Conservation (phyloP, 1,284 basidiomycete species). For the Cryptococcus amylolentus region DNA sequence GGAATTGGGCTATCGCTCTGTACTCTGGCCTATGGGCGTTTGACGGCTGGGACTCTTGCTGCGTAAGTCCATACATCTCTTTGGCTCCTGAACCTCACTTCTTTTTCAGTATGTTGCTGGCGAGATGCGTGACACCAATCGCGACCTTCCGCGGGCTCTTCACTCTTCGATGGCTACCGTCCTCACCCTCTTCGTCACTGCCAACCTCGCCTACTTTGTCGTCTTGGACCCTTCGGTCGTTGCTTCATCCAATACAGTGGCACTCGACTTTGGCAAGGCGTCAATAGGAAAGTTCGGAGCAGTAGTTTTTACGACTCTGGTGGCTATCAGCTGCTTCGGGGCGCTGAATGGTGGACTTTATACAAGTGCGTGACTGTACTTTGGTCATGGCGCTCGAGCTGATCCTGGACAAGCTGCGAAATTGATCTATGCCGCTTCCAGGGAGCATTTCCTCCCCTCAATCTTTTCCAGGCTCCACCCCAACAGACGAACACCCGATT, state of each 20-base stretch:
- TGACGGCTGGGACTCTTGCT: slow-evolving; percentile 69
- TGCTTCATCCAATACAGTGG: slow-evolving; percentile 72
- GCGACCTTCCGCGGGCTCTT: slow-evolving; percentile 83
- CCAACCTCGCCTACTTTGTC: slow-evolving; percentile 88
- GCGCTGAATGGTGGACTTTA: slow-evolving; percentile 83
- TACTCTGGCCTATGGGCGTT: slow-evolving; percentile 96
- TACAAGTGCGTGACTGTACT: slow-evolving; percentile 55
- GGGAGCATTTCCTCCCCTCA: slow-evolving; percentile 80
- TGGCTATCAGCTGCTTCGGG: slow-evolving; percentile 91
- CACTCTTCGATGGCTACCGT: slow-evolving; percentile 73
- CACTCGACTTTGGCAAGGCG: slow-evolving; percentile 85
- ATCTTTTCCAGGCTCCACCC: slow-evolving; percentile 73
- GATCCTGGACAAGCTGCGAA: slow-evolving; percentile 53
- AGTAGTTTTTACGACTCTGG: slow-evolving; percentile 75
- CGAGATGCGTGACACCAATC: slow-evolving; percentile 78
- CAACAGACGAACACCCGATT: slow-evolving; percentile 73
- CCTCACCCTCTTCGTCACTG: slow-evolving; percentile 69
- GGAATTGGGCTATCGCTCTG: slow-evolving; percentile 83
- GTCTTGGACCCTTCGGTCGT: slow-evolving; percentile 73
- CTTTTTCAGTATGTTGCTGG: slow-evolving; percentile 73
- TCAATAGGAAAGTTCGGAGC: slow-evolving; percentile 83
- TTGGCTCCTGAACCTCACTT: not conserved
- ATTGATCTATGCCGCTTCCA: slow-evolving; percentile 81
- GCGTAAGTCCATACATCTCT: slow-evolving; percentile 29
- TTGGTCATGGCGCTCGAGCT: not conserved